Percentiles rank a stretch among this genome's conserved stretches.
Conservation (phyloP, 305 asterid species). For the Fraxinus angustifolia region DNA sequence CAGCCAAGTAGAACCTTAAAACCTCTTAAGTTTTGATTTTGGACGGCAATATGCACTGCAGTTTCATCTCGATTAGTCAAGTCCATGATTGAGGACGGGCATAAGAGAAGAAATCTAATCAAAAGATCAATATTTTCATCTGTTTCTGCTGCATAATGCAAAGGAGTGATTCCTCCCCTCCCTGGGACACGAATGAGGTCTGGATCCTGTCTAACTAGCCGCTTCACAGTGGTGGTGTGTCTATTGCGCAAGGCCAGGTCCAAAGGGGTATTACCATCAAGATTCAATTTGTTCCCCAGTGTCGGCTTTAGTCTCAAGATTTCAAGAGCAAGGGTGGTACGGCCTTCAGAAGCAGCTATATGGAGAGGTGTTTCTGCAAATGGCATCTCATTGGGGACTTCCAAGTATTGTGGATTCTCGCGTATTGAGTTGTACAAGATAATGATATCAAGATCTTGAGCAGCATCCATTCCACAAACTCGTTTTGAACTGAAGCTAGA, state of each 20-base stretch:
- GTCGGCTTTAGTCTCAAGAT: conserved; percentile 15
- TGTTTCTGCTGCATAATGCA: conserved; percentile 13
- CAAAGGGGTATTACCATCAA: conserved; percentile 13
- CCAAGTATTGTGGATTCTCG: background rate
- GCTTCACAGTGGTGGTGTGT: conserved; percentile 1
- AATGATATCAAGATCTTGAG: conserved; percentile 3
- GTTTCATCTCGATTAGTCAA: conserved; percentile 13
- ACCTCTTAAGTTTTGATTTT: background rate
- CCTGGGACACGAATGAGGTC: conserved; percentile 14
- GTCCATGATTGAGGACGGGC: conserved; percentile 11
- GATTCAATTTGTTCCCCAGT: conserved; percentile 15
- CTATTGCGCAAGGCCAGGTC: conserved; percentile 17
- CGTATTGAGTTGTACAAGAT: background rate
- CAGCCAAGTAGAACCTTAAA: conserved; percentile 15
- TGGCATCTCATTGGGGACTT: background rate
- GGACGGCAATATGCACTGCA: conserved; percentile 18
- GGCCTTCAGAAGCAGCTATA: conserved; percentile 13
- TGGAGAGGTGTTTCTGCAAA: conserved; percentile 15
- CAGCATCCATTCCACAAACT: background rate
- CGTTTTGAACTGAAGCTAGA: background rate
- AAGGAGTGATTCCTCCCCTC: conserved; percentile 13
- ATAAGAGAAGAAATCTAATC: conserved; percentile 10
- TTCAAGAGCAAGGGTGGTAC: conserved; percentile 18
- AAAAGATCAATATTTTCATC: conserved; percentile 11
- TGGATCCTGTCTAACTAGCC: background rate